Evolutionary conservation across 257 asterid species (phyloP).

Genomic region (Echium plantagineum): DNA sequence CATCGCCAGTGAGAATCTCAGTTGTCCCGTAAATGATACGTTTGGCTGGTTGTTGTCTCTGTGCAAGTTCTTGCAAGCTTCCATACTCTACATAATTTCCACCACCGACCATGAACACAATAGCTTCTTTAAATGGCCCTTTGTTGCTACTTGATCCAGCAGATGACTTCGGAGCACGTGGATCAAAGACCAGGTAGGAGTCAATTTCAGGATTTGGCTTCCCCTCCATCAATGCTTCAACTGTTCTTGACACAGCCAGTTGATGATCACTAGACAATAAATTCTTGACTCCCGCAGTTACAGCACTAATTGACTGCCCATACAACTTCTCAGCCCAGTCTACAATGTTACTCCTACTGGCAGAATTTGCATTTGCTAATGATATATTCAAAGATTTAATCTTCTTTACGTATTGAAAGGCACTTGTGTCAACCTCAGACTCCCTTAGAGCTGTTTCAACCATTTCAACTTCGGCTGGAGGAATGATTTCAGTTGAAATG

Average conservation of each 20-base stretch:
- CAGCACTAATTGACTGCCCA: conserved; percentile 87
- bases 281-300: conserved; percentile 91
- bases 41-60: conserved; percentile 63
- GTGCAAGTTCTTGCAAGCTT: conserved; percentile 66
- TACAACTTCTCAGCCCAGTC: conserved; percentile 98
- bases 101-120: conserved; percentile 95
- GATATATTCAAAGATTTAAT: conserved; percentile 81
- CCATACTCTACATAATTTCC: conserved; percentile 93
- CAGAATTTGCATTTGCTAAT: conserved; percentile 75
- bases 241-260: conserved; percentile 70
- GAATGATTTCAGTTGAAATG: conserved; percentile 62
- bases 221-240: conserved; percentile 96
- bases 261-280: conserved; percentile 83
- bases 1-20: conserved; percentile 81
- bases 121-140: conserved; percentile 95
- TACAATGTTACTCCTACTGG: conserved; percentile 77
- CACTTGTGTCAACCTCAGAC: conserved; percentile 78
- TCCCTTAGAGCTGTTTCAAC: conserved; percentile 76
- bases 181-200: conserved; percentile 70
- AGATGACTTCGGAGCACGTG: conserved; percentile 79
- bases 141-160: conserved; percentile 51
- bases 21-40: conserved; percentile 86
- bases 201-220: conserved; percentile 84
- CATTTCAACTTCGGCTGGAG: conserved; percentile 69
- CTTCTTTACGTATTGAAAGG: conserved; percentile 90